phyloP scores from a whole-genome alignment of 1,139 yeast species.

The Blastobotrys aristatus region DNA sequence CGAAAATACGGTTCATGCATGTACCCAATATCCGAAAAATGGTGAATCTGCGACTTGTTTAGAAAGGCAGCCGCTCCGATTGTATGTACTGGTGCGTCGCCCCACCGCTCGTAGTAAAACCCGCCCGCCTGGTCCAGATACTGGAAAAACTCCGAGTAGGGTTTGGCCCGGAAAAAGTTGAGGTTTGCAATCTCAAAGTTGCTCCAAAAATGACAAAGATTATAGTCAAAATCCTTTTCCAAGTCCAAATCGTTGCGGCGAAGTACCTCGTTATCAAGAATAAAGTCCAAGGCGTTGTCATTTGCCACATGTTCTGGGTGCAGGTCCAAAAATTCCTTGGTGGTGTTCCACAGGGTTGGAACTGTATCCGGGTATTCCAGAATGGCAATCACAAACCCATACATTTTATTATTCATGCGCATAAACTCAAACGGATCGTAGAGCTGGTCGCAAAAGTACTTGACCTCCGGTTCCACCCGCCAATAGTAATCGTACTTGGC shows the following conservation, averaged over 20 bases:
- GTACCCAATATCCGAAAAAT: constrained; percentile 90
- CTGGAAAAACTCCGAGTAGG: constrained; percentile 64
- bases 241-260: constrained; percentile 37
- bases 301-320: constrained; percentile 54
- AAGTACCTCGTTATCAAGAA: constrained; percentile 50
- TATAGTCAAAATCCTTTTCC: constrained; percentile 50
- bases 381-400: constrained; percentile 80
- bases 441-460: constrained; percentile 67
- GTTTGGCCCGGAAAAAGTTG: constrained; percentile 70
- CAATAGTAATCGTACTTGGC: constrained; percentile 76
- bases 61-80: constrained; percentile 65
- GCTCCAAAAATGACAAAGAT: constrained; percentile 93
- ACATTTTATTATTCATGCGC: constrained; percentile 65
- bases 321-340: constrained; percentile 55
- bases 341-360: constrained; percentile 76
- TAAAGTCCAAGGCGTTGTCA: constrained; percentile 62
- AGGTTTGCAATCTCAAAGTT: constrained; percentile 85
- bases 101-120: constrained; percentile 87
- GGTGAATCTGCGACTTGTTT: constrained; percentile 66
- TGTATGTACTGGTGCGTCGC: constrained; percentile 96
- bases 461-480: constrained; percentile 89
- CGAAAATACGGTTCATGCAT: constrained; percentile 75
- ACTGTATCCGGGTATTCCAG: constrained; percentile 78
- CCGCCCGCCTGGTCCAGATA: constrained; percentile 72
- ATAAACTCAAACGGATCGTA: constrained; percentile 80